Base-by-base conservation (phyloP, 768 basidiomycete species). In the Pleurotus salmoneostramineus region DNA sequence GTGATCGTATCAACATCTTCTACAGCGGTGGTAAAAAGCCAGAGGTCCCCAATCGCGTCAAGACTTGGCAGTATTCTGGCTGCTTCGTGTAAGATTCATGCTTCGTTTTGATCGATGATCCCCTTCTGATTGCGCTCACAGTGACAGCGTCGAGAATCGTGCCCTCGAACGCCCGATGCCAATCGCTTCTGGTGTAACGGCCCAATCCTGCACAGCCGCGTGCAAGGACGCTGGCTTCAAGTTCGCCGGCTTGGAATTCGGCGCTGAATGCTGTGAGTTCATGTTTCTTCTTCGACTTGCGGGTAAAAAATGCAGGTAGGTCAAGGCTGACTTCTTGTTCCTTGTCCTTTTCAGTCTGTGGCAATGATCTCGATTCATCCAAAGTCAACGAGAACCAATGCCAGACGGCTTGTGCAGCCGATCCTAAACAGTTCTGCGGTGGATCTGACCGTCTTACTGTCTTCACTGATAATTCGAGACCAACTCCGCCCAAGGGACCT, bases 11-110 rank as follows among this genome's bases (percentile, higher is more conserved):
- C 4, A 73, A 78, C 56, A 64, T 83, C 21, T 82, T 75, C 64
- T 77, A 71, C 71, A 77, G 73, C 55, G 76, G 79, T 32, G 57
- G 66, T 2, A 56, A 69, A 5, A 73, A 75, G 37, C 76, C 81
- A 4, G 35, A 70, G 1, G 60, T 69, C 6, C 78, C 82, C 0
- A 57, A 64, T 11, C 73, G 71, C 3, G 75, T 79, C 27, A 80
- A 79, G 3, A 67, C 67, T 3, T 84, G 82, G 83, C 49, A 68
- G 10, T 80, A 75, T 4, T 66, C 79, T 1, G 82, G 82, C 21
- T 84, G 82, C 62, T 83, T 31, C 33, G 48, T 32, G 48, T 74
- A 66, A 75, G 65, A 27, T 80, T 75, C 37, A 40, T n/a, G 57
- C 46, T 72, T 43, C 8, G 34, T 52, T 27, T 3, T 14, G 21